Conservation (phyloP, 2,329 filamentous ascomycete species). For the Phyllosticta citribraziliensis region DNA sequence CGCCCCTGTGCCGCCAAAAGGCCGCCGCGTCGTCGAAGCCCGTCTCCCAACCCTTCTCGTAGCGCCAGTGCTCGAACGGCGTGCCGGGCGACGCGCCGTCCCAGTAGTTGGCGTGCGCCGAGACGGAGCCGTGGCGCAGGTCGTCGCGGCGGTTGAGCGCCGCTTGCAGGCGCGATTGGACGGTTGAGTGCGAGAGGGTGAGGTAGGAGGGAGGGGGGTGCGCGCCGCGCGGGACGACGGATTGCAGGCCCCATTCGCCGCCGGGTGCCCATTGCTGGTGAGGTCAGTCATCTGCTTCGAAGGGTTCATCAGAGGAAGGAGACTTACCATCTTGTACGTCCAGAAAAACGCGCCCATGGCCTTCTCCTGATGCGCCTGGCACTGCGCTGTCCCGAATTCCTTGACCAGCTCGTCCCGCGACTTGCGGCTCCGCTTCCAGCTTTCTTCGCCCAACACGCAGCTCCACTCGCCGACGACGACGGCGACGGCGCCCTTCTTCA, state of each 20-base stretch:
- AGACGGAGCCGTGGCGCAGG: constrained; percentile 26
- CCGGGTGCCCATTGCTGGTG: constrained; percentile 48
- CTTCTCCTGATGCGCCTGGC: constrained; percentile 38
- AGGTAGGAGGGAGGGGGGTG: constrained; percentile 33
- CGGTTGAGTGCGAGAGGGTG: constrained; percentile 26
- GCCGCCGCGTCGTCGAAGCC: constrained; percentile 45
- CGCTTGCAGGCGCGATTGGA: constrained; percentile 26
- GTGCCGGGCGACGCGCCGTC: constrained; percentile 33
- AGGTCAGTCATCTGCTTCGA: background rate
- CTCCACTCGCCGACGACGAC: constrained; percentile 50
- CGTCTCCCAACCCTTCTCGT: constrained; percentile 45
- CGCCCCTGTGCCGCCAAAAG: constrained; percentile 39
- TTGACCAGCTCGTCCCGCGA: constrained; percentile 28
- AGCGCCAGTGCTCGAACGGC: constrained; percentile 44
- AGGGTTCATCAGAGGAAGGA: background rate
- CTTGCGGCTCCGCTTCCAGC: constrained; percentile 26
- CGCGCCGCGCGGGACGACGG: constrained; percentile 38
- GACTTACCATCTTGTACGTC: constrained; percentile 45
- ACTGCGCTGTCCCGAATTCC: constrained; percentile 42
- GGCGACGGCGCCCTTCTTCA: constrained; percentile 41
- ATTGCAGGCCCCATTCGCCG: constrained; percentile 50
- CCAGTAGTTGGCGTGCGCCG: constrained; percentile 43
- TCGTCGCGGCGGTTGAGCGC: constrained; percentile 32
- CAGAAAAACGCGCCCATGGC: constrained; percentile 48
- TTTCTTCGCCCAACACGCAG: constrained; percentile 44